phyloP scores from a whole-genome alignment of 306 rosid species.

The Urtica urens region DNA sequence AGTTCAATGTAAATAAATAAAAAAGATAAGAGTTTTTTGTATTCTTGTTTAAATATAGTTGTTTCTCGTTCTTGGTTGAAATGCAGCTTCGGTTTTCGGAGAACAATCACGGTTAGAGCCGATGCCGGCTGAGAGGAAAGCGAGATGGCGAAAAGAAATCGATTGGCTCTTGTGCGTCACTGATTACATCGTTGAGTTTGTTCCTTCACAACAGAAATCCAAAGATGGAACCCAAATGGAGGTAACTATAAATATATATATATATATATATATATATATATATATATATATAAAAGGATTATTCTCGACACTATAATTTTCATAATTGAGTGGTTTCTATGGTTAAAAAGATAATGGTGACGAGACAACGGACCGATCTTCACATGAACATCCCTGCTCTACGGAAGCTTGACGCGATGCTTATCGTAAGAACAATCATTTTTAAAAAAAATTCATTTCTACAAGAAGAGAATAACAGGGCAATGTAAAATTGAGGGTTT shows the following conservation, averaged over 20 bases:
- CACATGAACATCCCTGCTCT: slow-evolving; percentile 95
- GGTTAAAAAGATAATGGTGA: slow-evolving; percentile 69
- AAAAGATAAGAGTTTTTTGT: not conserved
- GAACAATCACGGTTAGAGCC: slow-evolving; percentile 84
- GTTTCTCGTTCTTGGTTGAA: not conserved
- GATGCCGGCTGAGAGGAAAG: slow-evolving; percentile 59
- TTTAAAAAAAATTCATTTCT: too few relatives aligned
- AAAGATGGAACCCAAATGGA: slow-evolving; percentile 83
- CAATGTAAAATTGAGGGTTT: too few relatives aligned
- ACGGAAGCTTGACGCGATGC: slow-evolving; percentile 84
- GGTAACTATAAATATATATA: slow-evolving; percentile 37
- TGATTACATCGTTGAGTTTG: slow-evolving; percentile 81
- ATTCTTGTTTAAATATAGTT: not conserved
- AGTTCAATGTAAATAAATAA: too few relatives aligned
- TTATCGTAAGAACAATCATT: slow-evolving; percentile 42
- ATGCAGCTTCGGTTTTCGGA: slow-evolving; percentile 84
- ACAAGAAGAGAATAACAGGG: too few relatives aligned
- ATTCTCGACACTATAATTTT: too few relatives aligned
- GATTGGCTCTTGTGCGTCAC: slow-evolving; percentile 82
- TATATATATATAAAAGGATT: too few relatives aligned
- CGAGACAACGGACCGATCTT: slow-evolving; percentile 84
- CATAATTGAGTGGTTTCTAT: slow-evolving; percentile 6
- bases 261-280: too few relatives aligned
- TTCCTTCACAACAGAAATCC: slow-evolving; percentile 66
- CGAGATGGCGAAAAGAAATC: slow-evolving; percentile 81